phyloP scores from a whole-genome alignment of 352 stramenopile species.

The Phytophthora brassicae region DNA sequence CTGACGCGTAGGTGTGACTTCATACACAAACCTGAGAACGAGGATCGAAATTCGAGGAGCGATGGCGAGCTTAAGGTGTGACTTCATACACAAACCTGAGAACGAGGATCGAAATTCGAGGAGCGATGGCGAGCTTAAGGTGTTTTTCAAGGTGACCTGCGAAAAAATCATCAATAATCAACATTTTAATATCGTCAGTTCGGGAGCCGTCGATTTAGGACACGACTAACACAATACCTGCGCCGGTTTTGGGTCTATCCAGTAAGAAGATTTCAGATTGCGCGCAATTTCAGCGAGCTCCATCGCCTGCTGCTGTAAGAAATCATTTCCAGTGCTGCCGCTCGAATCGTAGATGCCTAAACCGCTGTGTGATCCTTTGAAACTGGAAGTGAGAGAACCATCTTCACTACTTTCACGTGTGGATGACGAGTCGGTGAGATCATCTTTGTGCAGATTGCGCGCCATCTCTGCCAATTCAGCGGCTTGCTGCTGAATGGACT shows the following conservation, averaged over 20 bases:
- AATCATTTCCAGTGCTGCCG: constrained; percentile 35
- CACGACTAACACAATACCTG: constrained; percentile 11
- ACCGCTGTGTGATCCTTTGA: constrained; percentile 24
- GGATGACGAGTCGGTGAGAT: constrained; percentile 35
- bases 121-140: constrained; percentile 40
- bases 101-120: constrained; percentile 28
- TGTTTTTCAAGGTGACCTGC: constrained; percentile 23
- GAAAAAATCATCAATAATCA: background rate
- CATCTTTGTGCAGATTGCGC: constrained; percentile 38
- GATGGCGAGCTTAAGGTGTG: constrained; percentile 34
- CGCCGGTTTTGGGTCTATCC: constrained; percentile 21
- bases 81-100: constrained; percentile 19
- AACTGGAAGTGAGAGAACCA: constrained; percentile 31
- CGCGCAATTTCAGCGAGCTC: constrained; percentile 66
- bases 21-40: constrained; percentile 28
- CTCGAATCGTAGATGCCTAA: constrained; percentile 18
- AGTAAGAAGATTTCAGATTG: constrained; percentile 60
- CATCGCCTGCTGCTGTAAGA: constrained; percentile 60
- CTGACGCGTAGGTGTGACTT: background rate
- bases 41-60: constrained; percentile 23
- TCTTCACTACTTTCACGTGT: constrained; percentile 36
- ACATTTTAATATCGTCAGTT: background rate
- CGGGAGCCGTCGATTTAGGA: background rate
- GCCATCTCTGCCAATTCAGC: constrained; percentile 41
- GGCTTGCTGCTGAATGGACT: constrained; percentile 44